These are phyloP conservation scores for Chondrus crispus DNA, from an alignment of 23 red algal species.

Conservation along the genomic window DNA sequence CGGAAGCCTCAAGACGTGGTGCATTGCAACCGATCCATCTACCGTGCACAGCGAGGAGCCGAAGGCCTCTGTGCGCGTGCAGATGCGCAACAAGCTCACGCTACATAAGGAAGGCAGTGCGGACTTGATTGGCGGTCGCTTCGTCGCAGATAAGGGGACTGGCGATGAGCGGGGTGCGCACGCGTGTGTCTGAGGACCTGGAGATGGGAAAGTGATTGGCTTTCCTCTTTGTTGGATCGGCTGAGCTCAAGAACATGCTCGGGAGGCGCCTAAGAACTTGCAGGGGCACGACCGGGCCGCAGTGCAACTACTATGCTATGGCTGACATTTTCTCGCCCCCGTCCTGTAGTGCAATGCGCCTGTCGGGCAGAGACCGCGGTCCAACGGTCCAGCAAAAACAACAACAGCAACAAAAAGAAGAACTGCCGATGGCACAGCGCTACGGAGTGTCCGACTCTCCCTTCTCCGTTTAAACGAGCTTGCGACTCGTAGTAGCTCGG, in stretches of 20 bases:
- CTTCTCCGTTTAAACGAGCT: too few species aligned
- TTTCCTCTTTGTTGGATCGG: slow-evolving; percentile 55
- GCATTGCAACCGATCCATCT: slow-evolving; percentile 44
- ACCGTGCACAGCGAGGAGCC: slow-evolving; percentile 20
- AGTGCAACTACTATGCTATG: slow-evolving; percentile 55
- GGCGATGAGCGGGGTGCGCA: slow-evolving; percentile 35
- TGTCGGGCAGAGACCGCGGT: too few species aligned
- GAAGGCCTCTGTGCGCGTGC: slow-evolving; percentile 16
- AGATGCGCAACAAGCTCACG: slow-evolving; percentile 35
- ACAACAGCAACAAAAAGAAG: too few species aligned
- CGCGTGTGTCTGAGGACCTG: slow-evolving; percentile 27
- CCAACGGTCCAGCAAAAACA: too few species aligned
- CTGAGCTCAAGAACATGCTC: slow-evolving; percentile 47
- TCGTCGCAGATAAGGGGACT: slow-evolving; percentile 48
- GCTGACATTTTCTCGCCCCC: slow-evolving; percentile 49
- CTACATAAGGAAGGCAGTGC: slow-evolving; percentile 36
- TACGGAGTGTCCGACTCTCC: too few species aligned
- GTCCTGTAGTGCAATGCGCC: too few species aligned
- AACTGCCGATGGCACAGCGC: too few species aligned
- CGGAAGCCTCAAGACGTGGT: slow-evolving; percentile 46
- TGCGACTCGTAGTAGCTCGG: too few species aligned
- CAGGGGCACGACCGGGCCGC: slow-evolving; percentile 3
- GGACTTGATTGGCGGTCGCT: slow-evolving; percentile 31
- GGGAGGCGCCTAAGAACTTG: slow-evolving; percentile 9
- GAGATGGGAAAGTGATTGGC: slow-evolving; percentile 4